Base-by-base conservation (phyloP, 129 eudicot genomes). In the Saposhnikovia divaricata region DNA sequence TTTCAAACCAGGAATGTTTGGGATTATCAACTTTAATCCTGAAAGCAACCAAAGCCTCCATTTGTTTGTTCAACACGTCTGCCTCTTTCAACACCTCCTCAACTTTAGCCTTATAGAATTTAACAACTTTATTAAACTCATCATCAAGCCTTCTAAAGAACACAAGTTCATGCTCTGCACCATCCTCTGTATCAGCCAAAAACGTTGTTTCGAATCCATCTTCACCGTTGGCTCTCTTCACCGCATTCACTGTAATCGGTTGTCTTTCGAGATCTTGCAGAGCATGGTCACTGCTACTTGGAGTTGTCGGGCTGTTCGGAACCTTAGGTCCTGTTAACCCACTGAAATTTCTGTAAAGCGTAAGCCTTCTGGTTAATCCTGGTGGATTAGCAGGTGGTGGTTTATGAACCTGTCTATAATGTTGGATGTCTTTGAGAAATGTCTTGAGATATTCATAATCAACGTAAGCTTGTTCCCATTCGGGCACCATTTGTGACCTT, bases 1-100 rank as follows among this genome's bases (percentile, higher is more conserved):
- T n/a, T 21, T 43, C 51, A 11, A 43, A 42, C 50, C 77, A 40
- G 2, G 28, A 74, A 39, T 75, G 81, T 9, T 51, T 25, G 0
- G 92, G 90, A 69, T 86, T 72, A 59, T 80, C 84, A 10, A 87
- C 83, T 79, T 82, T 86, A 12, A 90, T 85, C 47, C 85, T 55
- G 72, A 88, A 82, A 40, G 95, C 95, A 61, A 90, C 76, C n/a
- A 90, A 81, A 38, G 90, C 87, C 27, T 86, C 81, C 90, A 88
- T 90, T 43, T 90, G 96, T 18, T 83, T 90, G 80, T 80, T 88
- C 84, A 88, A 50, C 75, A 44, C 86, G 0, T 65, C 87, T 1
- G 90, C 92, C 69, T 85, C 89, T 6, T 78, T 72, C 78, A 83
- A 43, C 83, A 86, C 83, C 73, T 90, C 90, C 31, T 57, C 83